Conservation (phyloP, 495 filamentous ascomycete species). For the Aspergillus funiculosus region DNA sequence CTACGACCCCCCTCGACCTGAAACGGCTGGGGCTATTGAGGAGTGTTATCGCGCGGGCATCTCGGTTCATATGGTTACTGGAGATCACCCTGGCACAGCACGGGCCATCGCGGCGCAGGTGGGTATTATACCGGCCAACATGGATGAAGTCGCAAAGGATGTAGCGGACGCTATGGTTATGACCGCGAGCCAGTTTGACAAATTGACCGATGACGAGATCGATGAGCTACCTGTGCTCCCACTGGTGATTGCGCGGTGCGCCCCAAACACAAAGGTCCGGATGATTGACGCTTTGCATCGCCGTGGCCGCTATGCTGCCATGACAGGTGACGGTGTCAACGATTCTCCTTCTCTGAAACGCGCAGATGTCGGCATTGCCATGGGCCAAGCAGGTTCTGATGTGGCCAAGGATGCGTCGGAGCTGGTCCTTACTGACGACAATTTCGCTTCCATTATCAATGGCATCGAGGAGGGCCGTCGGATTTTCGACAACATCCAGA, state of each 20-base stretch:
- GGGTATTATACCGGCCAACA: slow-evolving; percentile 57
- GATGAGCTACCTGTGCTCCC: slow-evolving; percentile 61
- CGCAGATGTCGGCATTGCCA: slow-evolving; percentile 81
- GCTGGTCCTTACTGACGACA: slow-evolving; percentile 75
- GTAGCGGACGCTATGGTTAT: slow-evolving; percentile 62
- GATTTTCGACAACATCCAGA: slow-evolving; percentile 74
- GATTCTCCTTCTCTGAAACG: slow-evolving; percentile 75
- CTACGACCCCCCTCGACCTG: slow-evolving; percentile 64
- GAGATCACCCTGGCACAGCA: slow-evolving; percentile 62
- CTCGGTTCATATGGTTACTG: slow-evolving; percentile 70
- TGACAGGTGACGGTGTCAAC: slow-evolving; percentile 90
- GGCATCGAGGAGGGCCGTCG: slow-evolving; percentile 66
- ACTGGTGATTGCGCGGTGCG: slow-evolving; percentile 64
- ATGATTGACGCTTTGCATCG: slow-evolving; percentile 74
- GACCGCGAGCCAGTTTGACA: slow-evolving; percentile 65
- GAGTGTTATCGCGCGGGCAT: slow-evolving; percentile 63
- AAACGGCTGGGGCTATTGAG: slow-evolving; percentile 48
- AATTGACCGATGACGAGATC: slow-evolving; percentile 56
- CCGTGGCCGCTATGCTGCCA: slow-evolving; percentile 61
- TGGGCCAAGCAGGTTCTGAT: slow-evolving; percentile 72
- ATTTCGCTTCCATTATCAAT: slow-evolving; percentile 76
- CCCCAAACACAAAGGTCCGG: slow-evolving; percentile 67
- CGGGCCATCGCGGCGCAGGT: slow-evolving; percentile 60
- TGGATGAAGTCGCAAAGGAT: slow-evolving; percentile 45
- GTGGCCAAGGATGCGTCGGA: slow-evolving; percentile 84